Conservation (phyloP, 2,329 filamentous ascomycete genomes). For the Microsporum audouinii region DNA sequence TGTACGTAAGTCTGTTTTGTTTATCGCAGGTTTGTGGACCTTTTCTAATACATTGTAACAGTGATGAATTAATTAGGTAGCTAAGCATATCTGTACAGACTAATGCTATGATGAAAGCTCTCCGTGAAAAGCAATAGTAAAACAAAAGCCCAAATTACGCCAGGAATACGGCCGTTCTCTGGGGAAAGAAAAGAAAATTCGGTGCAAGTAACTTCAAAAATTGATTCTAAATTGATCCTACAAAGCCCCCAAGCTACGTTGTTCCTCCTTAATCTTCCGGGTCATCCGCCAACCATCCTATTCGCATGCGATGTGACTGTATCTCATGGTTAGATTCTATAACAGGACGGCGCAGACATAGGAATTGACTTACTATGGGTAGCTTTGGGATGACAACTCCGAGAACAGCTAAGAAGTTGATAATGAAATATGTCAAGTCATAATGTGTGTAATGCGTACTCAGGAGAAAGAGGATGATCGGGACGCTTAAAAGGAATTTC, state of each 20-base stretch:
- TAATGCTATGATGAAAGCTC: neutral
- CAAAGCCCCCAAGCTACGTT: neutral
- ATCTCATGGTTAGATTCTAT: constrained; percentile 11
- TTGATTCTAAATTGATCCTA: constrained; percentile 6
- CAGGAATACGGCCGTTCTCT: neutral
- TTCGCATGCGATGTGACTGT: constrained; percentile 66
- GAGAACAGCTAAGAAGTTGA: constrained; percentile 89
- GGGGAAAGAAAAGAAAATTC: neutral
- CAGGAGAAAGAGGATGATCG: constrained; percentile 84
- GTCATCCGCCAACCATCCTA: constrained; percentile 59
- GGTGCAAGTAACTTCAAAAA: constrained; percentile 2
- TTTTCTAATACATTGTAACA: neutral
- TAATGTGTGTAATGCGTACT: constrained; percentile 99
- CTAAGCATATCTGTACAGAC: neutral
- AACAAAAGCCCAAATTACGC: neutral
- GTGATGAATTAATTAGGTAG: neutral
- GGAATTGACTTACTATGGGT: constrained; percentile 61
- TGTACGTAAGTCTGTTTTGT: neutral
- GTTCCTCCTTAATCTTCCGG: constrained; percentile 37
- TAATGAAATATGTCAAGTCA: constrained; percentile 89
- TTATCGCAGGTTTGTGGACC: neutral
- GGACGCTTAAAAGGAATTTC: constrained; percentile 92
- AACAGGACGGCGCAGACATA: neutral
- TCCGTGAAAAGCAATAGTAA: neutral
- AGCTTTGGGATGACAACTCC: constrained; percentile 93